Conservation (phyloP, 306 rosid species). For the Trifolium dubium region DNA sequence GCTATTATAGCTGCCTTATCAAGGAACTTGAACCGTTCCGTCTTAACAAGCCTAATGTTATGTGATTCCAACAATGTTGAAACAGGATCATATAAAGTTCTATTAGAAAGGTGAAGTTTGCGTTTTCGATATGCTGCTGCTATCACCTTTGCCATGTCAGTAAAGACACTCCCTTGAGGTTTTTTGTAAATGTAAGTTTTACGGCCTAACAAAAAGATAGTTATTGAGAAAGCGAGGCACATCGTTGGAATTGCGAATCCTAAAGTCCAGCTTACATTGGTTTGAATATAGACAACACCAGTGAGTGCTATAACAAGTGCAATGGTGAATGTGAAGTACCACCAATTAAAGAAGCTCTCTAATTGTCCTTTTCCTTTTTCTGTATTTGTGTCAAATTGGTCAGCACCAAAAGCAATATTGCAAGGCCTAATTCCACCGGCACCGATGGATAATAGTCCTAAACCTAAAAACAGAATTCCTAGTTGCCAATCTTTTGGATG, state of each 20-base stretch:
- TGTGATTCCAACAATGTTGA: not conserved
- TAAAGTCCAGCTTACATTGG: constrained; percentile 71
- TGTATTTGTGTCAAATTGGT: constrained; percentile 75
- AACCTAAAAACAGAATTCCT: constrained; percentile 56
- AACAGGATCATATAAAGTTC: constrained; percentile 52
- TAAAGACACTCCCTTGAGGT: constrained; percentile 70
- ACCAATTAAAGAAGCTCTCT: constrained; percentile 84
- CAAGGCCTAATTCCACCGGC: constrained; percentile 92
- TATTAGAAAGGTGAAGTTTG: not conserved
- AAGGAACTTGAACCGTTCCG: constrained; percentile 61
- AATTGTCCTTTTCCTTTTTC: constrained; percentile 66
- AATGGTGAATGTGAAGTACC: constrained; percentile 82
- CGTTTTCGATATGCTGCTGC: constrained; percentile 61
- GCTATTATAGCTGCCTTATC: constrained; percentile 71
- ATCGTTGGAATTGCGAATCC: constrained; percentile 74
- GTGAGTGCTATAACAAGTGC: constrained; percentile 74
- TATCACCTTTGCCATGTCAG: constrained; percentile 63
- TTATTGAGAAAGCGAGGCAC: constrained; percentile 62
- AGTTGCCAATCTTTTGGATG: constrained; percentile 69
- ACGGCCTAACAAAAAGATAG: constrained; percentile 64
- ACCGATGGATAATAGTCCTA: constrained; percentile 67
- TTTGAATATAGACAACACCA: constrained; percentile 74
- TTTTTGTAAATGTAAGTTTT: constrained; percentile 58
- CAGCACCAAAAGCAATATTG: constrained; percentile 86
- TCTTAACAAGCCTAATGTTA: constrained; percentile 42